phyloP scores from a whole-genome alignment of 495 filamentous ascomycete genomes.

The Aspergillus sclerotioniger region DNA sequence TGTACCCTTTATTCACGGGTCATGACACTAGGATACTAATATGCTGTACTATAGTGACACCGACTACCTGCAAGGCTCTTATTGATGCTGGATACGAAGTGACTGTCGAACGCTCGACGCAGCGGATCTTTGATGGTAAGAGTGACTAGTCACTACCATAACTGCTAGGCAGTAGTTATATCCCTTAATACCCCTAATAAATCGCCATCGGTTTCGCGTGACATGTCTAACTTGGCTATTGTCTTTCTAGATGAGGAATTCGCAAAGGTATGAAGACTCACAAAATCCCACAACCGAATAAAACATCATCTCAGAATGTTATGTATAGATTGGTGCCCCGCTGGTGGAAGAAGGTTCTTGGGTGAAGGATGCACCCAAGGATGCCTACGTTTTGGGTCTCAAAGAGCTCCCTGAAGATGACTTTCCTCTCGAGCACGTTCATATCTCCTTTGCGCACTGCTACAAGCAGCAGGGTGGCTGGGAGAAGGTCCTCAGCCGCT shows the following conservation, averaged over 20 bases:
- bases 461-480: slow-evolving; percentile 89
- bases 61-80: slow-evolving; percentile 72
- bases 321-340: slow-evolving; percentile 59
- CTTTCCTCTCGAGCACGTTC: slow-evolving; percentile 81
- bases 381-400: slow-evolving; percentile 84
- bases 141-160: slow-evolving; percentile 4
- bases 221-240: slow-evolving; percentile 5
- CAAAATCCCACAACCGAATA: not conserved
- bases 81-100: slow-evolving; percentile 82
- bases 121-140: slow-evolving; percentile 80
- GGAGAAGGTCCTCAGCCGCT: slow-evolving; percentile 77
- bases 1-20: not conserved
- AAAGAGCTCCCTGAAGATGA: slow-evolving; percentile 92
- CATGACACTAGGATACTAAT: not conserved
- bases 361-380: slow-evolving; percentile 66
- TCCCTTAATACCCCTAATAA: no score
- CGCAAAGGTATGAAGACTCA: slow-evolving; percentile 34
- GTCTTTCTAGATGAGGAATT: slow-evolving; percentile 51
- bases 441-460: slow-evolving; percentile 81
- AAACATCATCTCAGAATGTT: slow-evolving; percentile 5
- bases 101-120: slow-evolving; percentile 74
- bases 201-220: not conserved
- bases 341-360: slow-evolving; percentile 83
- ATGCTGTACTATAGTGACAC: slow-evolving; percentile 48
- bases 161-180: no score